These are phyloP conservation scores for Pythium monospermum DNA, from an alignment of 352 stramenopile genomes.

Conservation along the genomic window DNA sequence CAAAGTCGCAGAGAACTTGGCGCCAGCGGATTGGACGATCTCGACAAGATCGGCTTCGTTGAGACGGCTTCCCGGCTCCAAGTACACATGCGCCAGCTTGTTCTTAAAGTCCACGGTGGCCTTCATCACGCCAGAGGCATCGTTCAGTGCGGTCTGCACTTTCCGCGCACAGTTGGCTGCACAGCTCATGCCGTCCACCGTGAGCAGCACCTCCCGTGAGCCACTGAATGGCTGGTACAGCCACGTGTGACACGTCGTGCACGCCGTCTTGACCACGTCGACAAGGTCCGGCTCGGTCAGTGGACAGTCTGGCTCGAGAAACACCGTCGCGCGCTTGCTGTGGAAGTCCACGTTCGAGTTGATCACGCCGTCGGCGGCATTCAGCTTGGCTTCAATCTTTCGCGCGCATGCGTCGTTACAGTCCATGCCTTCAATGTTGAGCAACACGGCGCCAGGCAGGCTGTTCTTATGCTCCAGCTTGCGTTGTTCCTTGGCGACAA, in stretches of 20 bases:
- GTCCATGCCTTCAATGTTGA: slow-evolving; percentile 74
- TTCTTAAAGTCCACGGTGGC: slow-evolving; percentile 75
- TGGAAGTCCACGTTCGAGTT: slow-evolving; percentile 65
- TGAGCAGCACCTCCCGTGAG: slow-evolving; percentile 72
- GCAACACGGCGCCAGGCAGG: slow-evolving; percentile 54
- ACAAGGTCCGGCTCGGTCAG: slow-evolving; percentile 71
- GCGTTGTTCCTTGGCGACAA: slow-evolving; percentile 46
- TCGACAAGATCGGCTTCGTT: slow-evolving; percentile 60
- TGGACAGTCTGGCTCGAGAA: slow-evolving; percentile 51
- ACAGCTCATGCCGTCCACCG: slow-evolving; percentile 76
- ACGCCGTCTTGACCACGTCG: slow-evolving; percentile 39
- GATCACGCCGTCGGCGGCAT: slow-evolving; percentile 45
- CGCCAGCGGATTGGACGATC: slow-evolving; percentile 42
- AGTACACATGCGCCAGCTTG: slow-evolving; percentile 70
- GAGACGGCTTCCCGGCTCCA: slow-evolving; percentile 63
- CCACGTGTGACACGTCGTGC: slow-evolving; percentile 47
- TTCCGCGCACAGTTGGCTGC: slow-evolving; percentile 70
- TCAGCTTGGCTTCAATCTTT: slow-evolving; percentile 55
- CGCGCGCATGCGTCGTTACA: slow-evolving; percentile 59
- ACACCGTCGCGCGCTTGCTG: slow-evolving; percentile 65
- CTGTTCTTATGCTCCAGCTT: slow-evolving; percentile 34
- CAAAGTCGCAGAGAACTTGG: slow-evolving; percentile 62
- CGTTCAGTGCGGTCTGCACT: slow-evolving; percentile 62
- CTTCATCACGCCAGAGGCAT: slow-evolving; percentile 57
- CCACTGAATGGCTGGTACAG: slow-evolving; percentile 65